These are phyloP conservation scores for Colletotrichum sp. DNA, from an alignment of 2,329 filamentous ascomycete genomes.

Conservation along the genomic window DNA sequence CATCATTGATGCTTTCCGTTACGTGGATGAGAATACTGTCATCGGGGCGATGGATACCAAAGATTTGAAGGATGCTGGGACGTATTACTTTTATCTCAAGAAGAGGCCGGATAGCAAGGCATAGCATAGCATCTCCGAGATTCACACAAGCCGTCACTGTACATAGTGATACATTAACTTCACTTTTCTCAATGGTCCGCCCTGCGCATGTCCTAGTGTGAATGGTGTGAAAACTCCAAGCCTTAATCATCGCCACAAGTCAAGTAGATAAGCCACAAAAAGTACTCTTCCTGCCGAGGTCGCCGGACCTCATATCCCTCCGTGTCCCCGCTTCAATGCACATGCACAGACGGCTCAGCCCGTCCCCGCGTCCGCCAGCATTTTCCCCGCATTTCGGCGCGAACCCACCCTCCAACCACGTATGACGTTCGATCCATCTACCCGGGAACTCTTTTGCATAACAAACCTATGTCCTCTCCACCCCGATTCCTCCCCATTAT, in stretches of 20 bases:
- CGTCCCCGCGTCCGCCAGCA: not conserved
- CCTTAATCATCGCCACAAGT: rapidly evolving
- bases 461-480: not conserved
- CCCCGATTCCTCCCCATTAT: not conserved
- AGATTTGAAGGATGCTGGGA: conserved; percentile 8
- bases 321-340: not conserved
- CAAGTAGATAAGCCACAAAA: not conserved
- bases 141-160: rapidly evolving
- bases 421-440: not conserved
- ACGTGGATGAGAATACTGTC: conserved; percentile 28
- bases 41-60: conserved; percentile 31
- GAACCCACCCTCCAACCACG: not conserved
- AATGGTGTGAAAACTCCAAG: too few relatives aligned
- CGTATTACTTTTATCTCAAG: conserved; percentile 29
- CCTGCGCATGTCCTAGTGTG: not conserved
- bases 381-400: not conserved
- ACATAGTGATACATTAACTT: not conserved
- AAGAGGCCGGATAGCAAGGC: not conserved
- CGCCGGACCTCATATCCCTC: not conserved
- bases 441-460: not conserved
- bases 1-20: conserved; percentile 34
- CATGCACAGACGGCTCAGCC: not conserved
- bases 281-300: not conserved
- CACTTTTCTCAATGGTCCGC: not conserved
- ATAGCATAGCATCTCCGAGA: not conserved